phyloP scores from a whole-genome alignment of 1,139 yeast species.

The Kluyveromyces sp. region DNA sequence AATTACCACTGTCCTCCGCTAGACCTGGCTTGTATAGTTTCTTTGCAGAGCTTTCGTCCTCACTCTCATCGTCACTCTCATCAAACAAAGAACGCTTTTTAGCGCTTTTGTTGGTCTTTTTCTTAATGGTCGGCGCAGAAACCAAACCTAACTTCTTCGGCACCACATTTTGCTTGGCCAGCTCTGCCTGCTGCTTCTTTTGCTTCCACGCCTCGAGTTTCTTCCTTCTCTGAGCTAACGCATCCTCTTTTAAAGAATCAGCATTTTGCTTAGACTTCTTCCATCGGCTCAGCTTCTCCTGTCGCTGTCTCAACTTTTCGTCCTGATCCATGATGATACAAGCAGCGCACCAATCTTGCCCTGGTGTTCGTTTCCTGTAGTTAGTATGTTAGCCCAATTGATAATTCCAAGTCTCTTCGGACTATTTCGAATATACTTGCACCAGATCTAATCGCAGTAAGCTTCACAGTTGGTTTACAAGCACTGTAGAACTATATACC shows the following conservation, averaged over 20 bases:
- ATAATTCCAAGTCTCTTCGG: too few species aligned
- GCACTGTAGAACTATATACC: too few species aligned
- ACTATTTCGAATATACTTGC: too few species aligned
- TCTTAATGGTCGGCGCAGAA: conserved; percentile 18
- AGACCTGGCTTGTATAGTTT: conserved; percentile 18
- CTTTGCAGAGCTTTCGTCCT: conserved; percentile 8
- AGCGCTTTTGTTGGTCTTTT: conserved; percentile 16
- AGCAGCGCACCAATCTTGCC: too few species aligned
- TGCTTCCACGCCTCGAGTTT: conserved; percentile 39
- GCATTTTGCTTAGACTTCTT: conserved; percentile 1
- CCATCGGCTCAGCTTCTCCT: background rate
- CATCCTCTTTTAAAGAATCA: conserved; percentile 2
- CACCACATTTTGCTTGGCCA: conserved; percentile 36
- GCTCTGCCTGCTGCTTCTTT: conserved; percentile 31
- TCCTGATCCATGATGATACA: background rate
- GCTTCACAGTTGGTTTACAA: too few species aligned
- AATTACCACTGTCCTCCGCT: conserved; percentile 8
- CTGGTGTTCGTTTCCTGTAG: too few species aligned
- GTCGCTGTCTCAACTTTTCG: conserved; percentile 16
- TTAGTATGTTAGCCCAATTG: too few species aligned
- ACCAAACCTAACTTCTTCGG: conserved; percentile 28
- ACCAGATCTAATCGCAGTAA: too few species aligned
- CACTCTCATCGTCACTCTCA: conserved; percentile 29
- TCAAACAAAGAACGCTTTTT: conserved; percentile 21
- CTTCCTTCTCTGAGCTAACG: conserved; percentile 21